Evolutionary conservation across 2,329 filamentous ascomycete species (phyloP).

Genomic region (Colletotrichum tofieldiae): DNA sequence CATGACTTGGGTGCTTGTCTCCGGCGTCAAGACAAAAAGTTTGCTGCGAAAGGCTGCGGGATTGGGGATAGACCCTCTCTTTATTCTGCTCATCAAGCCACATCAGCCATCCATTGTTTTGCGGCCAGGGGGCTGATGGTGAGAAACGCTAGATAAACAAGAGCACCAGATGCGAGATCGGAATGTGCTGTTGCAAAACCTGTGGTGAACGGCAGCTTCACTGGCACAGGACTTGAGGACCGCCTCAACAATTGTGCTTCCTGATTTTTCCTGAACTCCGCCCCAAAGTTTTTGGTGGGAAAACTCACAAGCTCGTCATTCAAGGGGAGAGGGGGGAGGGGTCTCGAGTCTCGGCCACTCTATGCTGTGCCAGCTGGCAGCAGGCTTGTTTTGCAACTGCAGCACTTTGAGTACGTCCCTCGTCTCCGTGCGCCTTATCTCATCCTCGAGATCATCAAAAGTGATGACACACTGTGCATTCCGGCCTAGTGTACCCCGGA

Average conservation of each 20-base stretch:
- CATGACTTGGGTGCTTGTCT: conserved; percentile 3
- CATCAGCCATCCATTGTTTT: background rate
- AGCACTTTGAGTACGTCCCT: background rate
- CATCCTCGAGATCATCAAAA: conserved; percentile 12
- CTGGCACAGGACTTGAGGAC: background rate
- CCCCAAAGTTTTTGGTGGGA: conserved; percentile 36
- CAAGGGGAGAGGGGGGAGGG: background rate
- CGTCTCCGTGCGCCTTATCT: conserved; percentile 18
- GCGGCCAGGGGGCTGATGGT: background rate
- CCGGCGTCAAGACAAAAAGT: background rate
- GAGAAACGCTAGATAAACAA: background rate
- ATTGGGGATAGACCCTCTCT: too few relatives aligned
- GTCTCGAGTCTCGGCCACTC: background rate
- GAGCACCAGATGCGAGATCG: conserved; percentile 20
- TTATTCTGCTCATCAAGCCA: conserved; percentile 2
- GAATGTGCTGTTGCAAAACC: conserved; percentile 19
- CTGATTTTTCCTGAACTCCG: conserved; percentile 32
- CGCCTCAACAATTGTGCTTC: conserved; percentile 38
- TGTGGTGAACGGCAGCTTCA: background rate
- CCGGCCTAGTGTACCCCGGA: conserved; percentile 33
- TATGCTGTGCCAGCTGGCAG: conserved; percentile 13
- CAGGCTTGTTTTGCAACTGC: background rate
- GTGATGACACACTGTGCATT: conserved; percentile 18
- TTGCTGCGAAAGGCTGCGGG: background rate
- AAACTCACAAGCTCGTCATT: conserved; percentile 4